A percentile compares a stretch with the other conserved stretches of the same genome.
Evolutionary conservation across 495 filamentous ascomycete genomes (phyloP).

Genomic region (Tuber melanosporum): DNA sequence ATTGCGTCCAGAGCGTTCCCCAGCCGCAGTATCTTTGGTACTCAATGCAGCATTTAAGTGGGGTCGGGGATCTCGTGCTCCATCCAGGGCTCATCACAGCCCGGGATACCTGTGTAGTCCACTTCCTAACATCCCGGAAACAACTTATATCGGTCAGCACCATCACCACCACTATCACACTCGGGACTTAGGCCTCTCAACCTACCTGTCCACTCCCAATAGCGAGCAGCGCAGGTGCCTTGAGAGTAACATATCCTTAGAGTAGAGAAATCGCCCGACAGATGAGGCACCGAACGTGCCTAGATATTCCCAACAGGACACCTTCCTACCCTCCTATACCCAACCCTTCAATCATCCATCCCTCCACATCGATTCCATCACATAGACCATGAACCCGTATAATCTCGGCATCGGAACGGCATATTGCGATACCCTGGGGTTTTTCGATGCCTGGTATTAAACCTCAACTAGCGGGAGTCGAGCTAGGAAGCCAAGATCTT

Average conservation of each 20-base stretch:
- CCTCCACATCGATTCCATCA: not conserved
- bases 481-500: not conserved
- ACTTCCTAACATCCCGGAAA: constrained; percentile 15
- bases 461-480: not conserved
- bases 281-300: not conserved
- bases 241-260: constrained; percentile 10
- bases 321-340: not conserved
- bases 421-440: not conserved
- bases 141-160: not conserved
- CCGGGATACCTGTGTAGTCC: constrained; percentile 35
- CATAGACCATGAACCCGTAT: not conserved
- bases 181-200: not conserved
- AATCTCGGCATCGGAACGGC: not conserved
- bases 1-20: constrained; percentile 54
- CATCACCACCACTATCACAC: not conserved
- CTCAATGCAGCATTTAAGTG: not conserved
- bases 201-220: constrained; percentile 18
- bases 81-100: constrained; percentile 31
- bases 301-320: not conserved
- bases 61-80: constrained; percentile 21
- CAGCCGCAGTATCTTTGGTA: constrained; percentile 21
- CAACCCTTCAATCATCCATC: not conserved
- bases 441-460: not conserved
- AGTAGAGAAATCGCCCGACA: not conserved
- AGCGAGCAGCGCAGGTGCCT: constrained; percentile 20